phyloP scores from a whole-genome alignment of 352 stramenopile genomes.

The Chrysophaeum taylorii region DNA sequence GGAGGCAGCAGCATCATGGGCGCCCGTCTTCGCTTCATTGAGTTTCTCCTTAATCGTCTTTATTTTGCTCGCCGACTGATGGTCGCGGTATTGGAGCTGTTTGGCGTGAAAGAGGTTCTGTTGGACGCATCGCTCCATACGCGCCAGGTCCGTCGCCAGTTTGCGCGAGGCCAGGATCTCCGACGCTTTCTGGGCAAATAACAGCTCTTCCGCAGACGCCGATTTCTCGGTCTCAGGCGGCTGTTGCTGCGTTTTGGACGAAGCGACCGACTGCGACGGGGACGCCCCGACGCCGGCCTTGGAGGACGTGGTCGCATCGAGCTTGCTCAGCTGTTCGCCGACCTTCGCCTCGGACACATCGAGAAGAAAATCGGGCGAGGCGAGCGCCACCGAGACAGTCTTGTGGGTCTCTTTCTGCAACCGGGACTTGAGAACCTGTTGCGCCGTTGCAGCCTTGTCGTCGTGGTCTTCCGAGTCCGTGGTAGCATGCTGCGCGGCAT shows the following conservation, averaged over 20 bases:
- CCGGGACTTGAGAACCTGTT: slow-evolving; percentile 52
- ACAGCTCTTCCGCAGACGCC: slow-evolving; percentile 41
- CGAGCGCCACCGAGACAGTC: slow-evolving; percentile 41
- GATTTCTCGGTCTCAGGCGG: slow-evolving; percentile 29
- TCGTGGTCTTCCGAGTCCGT: slow-evolving; percentile 32
- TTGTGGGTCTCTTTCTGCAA: slow-evolving; percentile 52
- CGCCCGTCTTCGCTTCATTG: too few species aligned
- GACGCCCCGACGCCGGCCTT: too few species aligned
- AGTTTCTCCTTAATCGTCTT: too few species aligned
- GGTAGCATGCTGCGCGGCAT: slow-evolving; percentile 8
- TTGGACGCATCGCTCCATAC: slow-evolving; percentile 67
- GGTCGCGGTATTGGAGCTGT: slow-evolving; percentile 66
- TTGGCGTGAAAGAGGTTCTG: slow-evolving; percentile 71
- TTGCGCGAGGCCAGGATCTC: slow-evolving; percentile 51
- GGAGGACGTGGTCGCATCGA: too few species aligned
- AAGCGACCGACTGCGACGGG: slow-evolving; percentile 29
- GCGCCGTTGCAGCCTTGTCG: slow-evolving; percentile 17
- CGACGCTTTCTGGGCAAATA: slow-evolving; percentile 49
- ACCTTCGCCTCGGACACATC: slow-evolving; percentile 48
- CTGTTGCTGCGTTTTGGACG: slow-evolving; percentile 54
- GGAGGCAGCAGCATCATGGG: too few species aligned
- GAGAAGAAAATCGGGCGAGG: slow-evolving; percentile 59
- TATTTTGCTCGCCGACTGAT: slow-evolving; percentile 41
- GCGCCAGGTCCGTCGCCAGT: slow-evolving; percentile 48
- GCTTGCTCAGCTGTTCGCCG: slow-evolving; percentile 4